phyloP scores from a whole-genome alignment of 306 rosid species.

The Inga leiocalycina region DNA sequence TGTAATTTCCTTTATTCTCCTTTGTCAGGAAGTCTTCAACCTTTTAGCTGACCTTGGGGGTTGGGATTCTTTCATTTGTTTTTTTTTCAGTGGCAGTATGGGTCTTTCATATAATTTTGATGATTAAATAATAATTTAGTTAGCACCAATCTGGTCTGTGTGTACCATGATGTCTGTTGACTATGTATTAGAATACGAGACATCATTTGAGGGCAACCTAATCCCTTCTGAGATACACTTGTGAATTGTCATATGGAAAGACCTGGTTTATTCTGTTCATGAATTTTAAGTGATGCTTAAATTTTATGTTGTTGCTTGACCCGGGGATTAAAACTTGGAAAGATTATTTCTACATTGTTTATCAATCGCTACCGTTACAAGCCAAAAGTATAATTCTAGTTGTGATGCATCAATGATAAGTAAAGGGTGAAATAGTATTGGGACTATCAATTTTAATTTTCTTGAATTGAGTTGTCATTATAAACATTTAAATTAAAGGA shows the following conservation, averaged over 20 bases:
- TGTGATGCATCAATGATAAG: background rate
- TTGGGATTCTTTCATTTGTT: constrained; percentile 12
- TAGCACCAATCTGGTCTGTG: background rate
- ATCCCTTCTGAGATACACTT: background rate
- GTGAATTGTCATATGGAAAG: background rate
- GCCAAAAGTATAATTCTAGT: background rate
- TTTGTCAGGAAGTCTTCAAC: background rate
- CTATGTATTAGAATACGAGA: background rate
- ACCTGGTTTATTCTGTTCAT: background rate
- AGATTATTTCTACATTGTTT: background rate
- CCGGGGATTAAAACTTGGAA: background rate
- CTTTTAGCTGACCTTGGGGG: background rate
- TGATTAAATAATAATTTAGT: background rate
- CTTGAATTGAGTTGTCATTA: background rate
- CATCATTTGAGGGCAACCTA: constrained; percentile 13
- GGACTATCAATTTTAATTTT: background rate
- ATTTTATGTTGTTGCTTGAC: background rate
- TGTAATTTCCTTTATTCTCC: constrained; percentile 14
- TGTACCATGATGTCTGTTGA: background rate
- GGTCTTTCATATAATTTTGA: background rate
- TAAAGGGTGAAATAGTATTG: background rate
- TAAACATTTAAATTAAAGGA: background rate
- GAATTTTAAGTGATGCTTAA: background rate
- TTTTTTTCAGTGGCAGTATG: constrained; percentile 10
- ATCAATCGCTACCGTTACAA: background rate